phyloP scores from a whole-genome alignment of 1,284 basidiomycete genomes.

The Laetiporus sulphureus region DNA sequence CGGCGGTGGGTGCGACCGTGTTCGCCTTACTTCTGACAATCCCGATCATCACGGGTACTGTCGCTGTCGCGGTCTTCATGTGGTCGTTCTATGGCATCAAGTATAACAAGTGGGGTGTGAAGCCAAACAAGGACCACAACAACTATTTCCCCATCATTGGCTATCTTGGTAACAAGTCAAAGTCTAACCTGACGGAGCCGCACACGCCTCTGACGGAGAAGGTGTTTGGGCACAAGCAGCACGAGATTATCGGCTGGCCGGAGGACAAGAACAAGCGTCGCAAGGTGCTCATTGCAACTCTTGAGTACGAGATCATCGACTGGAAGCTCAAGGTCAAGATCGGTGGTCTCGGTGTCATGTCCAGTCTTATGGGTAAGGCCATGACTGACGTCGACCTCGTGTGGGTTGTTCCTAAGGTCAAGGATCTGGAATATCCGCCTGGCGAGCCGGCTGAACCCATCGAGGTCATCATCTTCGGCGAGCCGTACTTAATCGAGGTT shows the following conservation, averaged over 20 bases:
- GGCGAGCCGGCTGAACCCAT: slow-evolving; percentile 90
- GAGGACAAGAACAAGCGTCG: slow-evolving; percentile 85
- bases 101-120: slow-evolving; percentile 86
- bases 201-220: slow-evolving; percentile 51
- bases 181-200: slow-evolving; percentile 52
- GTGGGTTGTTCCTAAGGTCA: slow-evolving; percentile 91
- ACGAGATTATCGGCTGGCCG: slow-evolving; percentile 86
- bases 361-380: slow-evolving; percentile 91
- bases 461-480: slow-evolving; percentile 92
- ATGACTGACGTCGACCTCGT: slow-evolving; percentile 93
- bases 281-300: slow-evolving; percentile 84
- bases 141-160: slow-evolving; percentile 77
- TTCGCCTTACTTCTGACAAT: slow-evolving; percentile 78
- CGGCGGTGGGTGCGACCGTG: slow-evolving; percentile 75
- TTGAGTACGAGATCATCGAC: slow-evolving; percentile 93
- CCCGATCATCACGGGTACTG: slow-evolving; percentile 76
- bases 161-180: slow-evolving; percentile 56
- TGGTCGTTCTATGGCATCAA: slow-evolving; percentile 94
- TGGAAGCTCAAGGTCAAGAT: slow-evolving; percentile 98
- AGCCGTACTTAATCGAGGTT: slow-evolving; percentile 90
- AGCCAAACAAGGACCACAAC: slow-evolving; percentile 56
- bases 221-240: slow-evolving; percentile 49
- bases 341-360: slow-evolving; percentile 95
- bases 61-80: slow-evolving; percentile 84
- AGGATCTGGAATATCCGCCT: slow-evolving; percentile 84